phyloP scores from a whole-genome alignment of 169 alveolate genomes.

The Eimeria nieschulzi region DNA sequence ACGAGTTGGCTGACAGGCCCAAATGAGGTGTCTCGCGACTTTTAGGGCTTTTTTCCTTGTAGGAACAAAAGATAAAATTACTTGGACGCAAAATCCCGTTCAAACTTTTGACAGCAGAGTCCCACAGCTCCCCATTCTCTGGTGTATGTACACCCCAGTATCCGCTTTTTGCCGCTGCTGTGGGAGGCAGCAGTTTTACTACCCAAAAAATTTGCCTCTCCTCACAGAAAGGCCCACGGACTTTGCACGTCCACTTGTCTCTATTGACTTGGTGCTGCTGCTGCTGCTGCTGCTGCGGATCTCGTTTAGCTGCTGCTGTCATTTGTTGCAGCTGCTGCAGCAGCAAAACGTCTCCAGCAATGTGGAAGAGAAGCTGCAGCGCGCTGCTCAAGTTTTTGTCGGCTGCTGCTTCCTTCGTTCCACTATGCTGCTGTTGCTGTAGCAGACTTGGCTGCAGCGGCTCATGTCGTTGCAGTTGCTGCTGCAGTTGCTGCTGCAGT shows the following conservation, averaged over 20 bases:
- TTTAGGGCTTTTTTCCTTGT: too few species aligned
- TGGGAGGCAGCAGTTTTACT: constrained; percentile 17
- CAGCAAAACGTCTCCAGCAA: constrained; percentile 33
- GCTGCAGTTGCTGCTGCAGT: constrained; percentile 44
- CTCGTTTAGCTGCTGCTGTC: background rate
- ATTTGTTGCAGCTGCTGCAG: constrained; percentile 21
- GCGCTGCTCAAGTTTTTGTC: background rate
- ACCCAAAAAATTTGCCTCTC: constrained; percentile 28
- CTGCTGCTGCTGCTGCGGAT: background rate
- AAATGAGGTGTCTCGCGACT: too few species aligned
- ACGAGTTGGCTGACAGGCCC: too few species aligned
- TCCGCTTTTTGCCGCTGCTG: constrained; percentile 12
- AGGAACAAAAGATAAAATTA: too few species aligned
- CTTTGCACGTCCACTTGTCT: background rate
- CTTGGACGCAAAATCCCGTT: too few species aligned
- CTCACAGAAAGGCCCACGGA: constrained; percentile 26
- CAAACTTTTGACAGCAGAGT: background rate
- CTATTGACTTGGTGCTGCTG: background rate
- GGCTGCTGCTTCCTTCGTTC: background rate
- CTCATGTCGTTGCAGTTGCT: background rate
- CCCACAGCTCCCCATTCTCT: background rate
- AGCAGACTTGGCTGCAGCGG: constrained; percentile 26
- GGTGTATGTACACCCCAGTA: background rate
- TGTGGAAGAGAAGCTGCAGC: constrained; percentile 41
- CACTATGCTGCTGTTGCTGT: background rate